These are phyloP conservation scores for Aspergillus affinis DNA, from an alignment of 495 filamentous ascomycete species.

Conservation along the genomic window DNA sequence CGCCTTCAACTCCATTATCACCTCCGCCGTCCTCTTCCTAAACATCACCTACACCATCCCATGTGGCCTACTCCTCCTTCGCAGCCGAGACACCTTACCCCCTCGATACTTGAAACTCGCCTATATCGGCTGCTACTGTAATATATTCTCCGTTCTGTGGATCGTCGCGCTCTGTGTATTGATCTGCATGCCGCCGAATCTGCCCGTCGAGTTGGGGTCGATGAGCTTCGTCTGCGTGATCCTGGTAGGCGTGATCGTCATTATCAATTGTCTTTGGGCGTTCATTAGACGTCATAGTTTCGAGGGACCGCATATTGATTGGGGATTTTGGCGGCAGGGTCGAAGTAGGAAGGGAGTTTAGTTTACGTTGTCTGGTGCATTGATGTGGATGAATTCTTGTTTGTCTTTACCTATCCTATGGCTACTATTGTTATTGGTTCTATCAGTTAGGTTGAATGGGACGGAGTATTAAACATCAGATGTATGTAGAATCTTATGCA, in stretches of 20 bases:
- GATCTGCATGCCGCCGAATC: slow-evolving; percentile 31
- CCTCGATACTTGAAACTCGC: slow-evolving; percentile 30
- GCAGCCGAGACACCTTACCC: slow-evolving; percentile 30
- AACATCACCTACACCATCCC: slow-evolving; percentile 39
- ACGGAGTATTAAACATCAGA: too few species aligned
- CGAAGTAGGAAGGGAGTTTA: not conserved
- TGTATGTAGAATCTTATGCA: too few species aligned
- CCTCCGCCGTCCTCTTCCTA: slow-evolving; percentile 34
- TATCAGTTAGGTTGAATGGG: too few species aligned
- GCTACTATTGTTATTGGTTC: too few species aligned
- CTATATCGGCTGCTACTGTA: slow-evolving; percentile 27
- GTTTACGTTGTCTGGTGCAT: too few species aligned
- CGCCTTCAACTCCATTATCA: slow-evolving; percentile 44
- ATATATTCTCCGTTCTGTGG: slow-evolving; percentile 32
- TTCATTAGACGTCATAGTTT: slow-evolving; percentile 3
- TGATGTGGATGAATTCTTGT: too few species aligned
- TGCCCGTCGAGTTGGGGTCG: slow-evolving; percentile 25
- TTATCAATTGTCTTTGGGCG: slow-evolving; percentile 28
- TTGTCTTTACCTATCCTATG: too few species aligned
- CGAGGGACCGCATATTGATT: slow-evolving; percentile 12
- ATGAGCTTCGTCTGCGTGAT: slow-evolving; percentile 37
- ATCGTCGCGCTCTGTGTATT: slow-evolving; percentile 28
- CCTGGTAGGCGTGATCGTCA: slow-evolving; percentile 23
- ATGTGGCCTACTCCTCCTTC: slow-evolving; percentile 30
- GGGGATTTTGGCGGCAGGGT: not conserved